Evolutionary conservation across 495 filamentous ascomycete genomes (phyloP), one percentile per base, ranked within the genome.

Genomic region (Jackrogersella minutella): DNA sequence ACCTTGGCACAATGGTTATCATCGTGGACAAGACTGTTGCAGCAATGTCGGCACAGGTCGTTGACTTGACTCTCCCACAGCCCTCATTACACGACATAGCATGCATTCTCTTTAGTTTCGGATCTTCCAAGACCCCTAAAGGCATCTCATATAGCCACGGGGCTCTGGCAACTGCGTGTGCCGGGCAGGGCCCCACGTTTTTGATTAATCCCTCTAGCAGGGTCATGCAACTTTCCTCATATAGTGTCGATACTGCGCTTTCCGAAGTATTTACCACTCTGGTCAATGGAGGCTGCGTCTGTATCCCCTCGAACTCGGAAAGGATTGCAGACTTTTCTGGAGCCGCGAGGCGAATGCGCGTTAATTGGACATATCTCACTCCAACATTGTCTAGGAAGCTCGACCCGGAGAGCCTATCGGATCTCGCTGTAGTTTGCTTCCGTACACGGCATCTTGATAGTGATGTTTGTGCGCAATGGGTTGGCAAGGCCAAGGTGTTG

Each of bases 141-240:
- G 76, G 78, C 0, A 68, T 81, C 14, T 77, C 79, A 3, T 82
- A 81, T 52, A 81, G 78, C 57, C 80, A 82, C 40, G 73, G 74
- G 0, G 77, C 80, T 7, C 56, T 81, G n/a, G 76, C 80, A 0
- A 77, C 78, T 0, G 72, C 77, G 9, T 76, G 81, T 19, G 55
- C 76, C 1, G 77, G 77, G n/a, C 86, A 88, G 59, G 82, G 81
- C 1, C 73, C 77, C 0, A 77, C 79, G 0, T 68, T 88, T 13
- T 61, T 75, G 8, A 82, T 90, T 40, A 74, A 81, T 33, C 66
- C 80, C 0, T 69, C 74, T 0, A 85, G 85, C 13, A 76, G 86
- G 3, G 81, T 87, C 6, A 79, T 92, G 64, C 89, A 92, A 60
- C 86, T 90, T 54, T 87, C 89, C 1, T 86, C 86, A 43, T 90